A percentile compares a stretch with the other conserved stretches of the same genome.
Conservation (phyloP, 1,284 basidiomycete species). For the Neotropicomus parvogracilis region DNA sequence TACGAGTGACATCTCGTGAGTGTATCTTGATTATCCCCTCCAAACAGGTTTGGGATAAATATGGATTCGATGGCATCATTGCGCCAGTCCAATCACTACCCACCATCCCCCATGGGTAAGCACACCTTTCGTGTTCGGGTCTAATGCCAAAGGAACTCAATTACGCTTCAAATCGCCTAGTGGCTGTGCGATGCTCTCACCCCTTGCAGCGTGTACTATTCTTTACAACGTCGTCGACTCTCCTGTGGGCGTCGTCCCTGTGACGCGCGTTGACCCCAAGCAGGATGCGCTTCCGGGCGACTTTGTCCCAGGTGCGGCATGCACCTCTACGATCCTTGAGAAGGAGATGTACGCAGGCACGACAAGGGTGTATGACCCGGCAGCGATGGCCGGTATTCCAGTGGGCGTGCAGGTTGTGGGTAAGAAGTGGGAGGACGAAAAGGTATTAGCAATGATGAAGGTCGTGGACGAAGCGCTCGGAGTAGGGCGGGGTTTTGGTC, state of each 20-base stretch:
- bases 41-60: conserved; percentile 61
- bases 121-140: neutral
- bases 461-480: conserved; percentile 71
- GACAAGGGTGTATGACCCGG: conserved; percentile 62
- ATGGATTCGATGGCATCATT: conserved; percentile 72
- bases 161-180: conserved; percentile 27
- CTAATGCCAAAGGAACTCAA: neutral
- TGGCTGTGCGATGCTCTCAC: conserved; percentile 50
- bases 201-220: conserved; percentile 50
- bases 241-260: conserved; percentile 75
- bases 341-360: conserved; percentile 51
- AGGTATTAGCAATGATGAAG: conserved; percentile 78
- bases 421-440: conserved; percentile 81
- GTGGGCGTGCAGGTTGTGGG: conserved; percentile 82
- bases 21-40: neutral
- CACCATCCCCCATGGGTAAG: conserved; percentile 67
- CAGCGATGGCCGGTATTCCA: conserved; percentile 74
- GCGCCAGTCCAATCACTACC: conserved; percentile 73
- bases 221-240: conserved; percentile 76
- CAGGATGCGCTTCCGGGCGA: conserved; percentile 60
- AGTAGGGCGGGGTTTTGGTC: conserved; percentile 50
- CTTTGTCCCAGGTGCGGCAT: conserved; percentile 47
- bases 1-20: neutral
- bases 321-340: conserved; percentile 56
- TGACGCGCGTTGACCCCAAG: conserved; percentile 69